Evolutionary conservation across 139 green algal genomes (phyloP).

Genomic region (Chlorella vulgaris): DNA sequence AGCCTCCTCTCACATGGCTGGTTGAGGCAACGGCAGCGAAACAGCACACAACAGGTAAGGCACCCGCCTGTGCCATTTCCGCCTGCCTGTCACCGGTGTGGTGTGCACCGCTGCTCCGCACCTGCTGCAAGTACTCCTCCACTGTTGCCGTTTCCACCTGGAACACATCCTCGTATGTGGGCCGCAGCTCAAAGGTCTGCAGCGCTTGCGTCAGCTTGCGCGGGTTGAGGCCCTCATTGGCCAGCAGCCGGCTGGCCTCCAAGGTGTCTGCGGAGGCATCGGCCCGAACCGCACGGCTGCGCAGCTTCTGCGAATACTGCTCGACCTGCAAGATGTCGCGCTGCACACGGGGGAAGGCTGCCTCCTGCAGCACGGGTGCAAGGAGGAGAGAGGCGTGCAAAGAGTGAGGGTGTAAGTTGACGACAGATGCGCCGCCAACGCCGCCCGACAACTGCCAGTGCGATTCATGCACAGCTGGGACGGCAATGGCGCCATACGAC

Average conservation of each 20-base stretch:
- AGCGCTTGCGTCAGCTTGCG: constrained; percentile 71
- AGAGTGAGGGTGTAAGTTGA: too few relatives aligned
- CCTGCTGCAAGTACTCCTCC: constrained; percentile 85
- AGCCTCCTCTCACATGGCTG: background rate
- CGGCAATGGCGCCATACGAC: background rate
- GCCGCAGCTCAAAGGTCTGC: constrained; percentile 72
- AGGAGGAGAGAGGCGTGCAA: too few relatives aligned
- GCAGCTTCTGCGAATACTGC: constrained; percentile 67
- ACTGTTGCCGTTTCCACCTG: constrained; percentile 71
- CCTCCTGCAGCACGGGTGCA: constrained; percentile 62
- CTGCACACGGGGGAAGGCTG: constrained; percentile 74
- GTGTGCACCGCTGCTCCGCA: constrained; percentile 21
- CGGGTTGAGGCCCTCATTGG: constrained; percentile 80
- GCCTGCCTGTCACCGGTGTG: too few relatives aligned
- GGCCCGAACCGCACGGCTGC: constrained; percentile 54
- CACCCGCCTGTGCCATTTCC: background rate
- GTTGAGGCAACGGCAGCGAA: too few relatives aligned
- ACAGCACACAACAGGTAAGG: background rate
- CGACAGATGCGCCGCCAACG: too few relatives aligned
- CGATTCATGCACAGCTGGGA: background rate
- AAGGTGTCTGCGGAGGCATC: constrained; percentile 60
- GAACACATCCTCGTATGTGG: constrained; percentile 84
- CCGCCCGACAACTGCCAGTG: too few relatives aligned
- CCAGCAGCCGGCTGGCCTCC: constrained; percentile 77
- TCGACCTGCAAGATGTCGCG: constrained; percentile 78